These are phyloP conservation scores for Wallacemonas sp. DNA, from an alignment of 208 protist genomes.

Conservation along the genomic window DNA sequence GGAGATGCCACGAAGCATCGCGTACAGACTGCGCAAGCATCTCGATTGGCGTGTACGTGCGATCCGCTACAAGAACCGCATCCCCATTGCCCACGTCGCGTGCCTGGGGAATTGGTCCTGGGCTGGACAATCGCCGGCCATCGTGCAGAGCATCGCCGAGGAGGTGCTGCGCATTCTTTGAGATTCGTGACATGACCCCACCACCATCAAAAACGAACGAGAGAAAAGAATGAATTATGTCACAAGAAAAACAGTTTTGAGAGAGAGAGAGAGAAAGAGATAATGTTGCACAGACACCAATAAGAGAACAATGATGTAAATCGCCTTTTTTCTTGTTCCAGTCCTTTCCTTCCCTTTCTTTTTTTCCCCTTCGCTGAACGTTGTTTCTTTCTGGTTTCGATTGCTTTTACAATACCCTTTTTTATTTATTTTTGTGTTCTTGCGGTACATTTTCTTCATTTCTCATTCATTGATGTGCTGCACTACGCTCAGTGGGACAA, in stretches of 20 bases:
- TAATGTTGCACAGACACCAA: no score
- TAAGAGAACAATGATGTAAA: no score
- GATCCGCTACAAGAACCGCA: slow-evolving; percentile 36
- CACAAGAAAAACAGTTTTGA: no score
- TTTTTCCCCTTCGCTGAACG: not conserved
- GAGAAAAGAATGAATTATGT: no score
- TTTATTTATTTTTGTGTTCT: not conserved
- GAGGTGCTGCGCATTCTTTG: slow-evolving; percentile 42
- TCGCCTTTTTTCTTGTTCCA: no score
- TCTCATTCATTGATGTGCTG: not conserved
- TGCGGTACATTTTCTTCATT: slow-evolving; percentile 4
- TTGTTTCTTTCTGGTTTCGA: not conserved
- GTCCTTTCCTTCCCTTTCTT: not conserved
- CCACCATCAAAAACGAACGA: not conserved
- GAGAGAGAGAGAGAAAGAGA: no score
- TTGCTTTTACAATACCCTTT: not conserved
- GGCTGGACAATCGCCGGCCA: slow-evolving; percentile 27
- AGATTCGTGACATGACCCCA: no score
- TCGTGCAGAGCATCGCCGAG: slow-evolving; percentile 49
- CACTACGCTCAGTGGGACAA: no score
- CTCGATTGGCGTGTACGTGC: slow-evolving; percentile 63
- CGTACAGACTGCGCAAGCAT: slow-evolving; percentile 33
- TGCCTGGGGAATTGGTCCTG: slow-evolving; percentile 50
- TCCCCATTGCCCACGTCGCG: slow-evolving; percentile 54
- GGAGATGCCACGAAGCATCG: slow-evolving; percentile 40